Conservation (phyloP, 73 alveolate genomes). For the Tetrahymena borealis region DNA sequence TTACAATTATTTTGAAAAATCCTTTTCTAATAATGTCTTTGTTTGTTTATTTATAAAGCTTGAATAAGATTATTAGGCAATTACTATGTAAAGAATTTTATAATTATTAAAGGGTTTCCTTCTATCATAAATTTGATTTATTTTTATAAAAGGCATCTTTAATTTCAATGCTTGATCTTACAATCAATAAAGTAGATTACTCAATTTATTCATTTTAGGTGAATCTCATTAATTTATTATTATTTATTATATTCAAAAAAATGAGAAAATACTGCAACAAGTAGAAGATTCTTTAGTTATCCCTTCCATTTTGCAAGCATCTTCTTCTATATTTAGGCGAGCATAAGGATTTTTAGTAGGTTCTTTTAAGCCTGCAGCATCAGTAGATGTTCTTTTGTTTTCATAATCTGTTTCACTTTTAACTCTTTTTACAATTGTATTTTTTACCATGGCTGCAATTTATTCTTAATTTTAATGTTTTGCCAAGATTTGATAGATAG, state of each 20-base stretch:
- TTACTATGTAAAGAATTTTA: too few species aligned
- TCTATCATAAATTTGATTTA: too few species aligned
- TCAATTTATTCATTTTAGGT: neutral
- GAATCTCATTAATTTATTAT: neutral
- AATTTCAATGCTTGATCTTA: too few species aligned
- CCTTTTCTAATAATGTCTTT: too few species aligned
- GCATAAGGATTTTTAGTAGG: neutral
- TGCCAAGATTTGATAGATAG: neutral
- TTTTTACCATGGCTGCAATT: neutral
- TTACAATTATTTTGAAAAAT: too few species aligned
- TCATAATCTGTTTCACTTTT: neutral
- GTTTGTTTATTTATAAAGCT: too few species aligned
- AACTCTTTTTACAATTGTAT: neutral
- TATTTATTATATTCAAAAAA: neutral
- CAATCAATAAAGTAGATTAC: neutral
- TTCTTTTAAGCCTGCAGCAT: neutral
- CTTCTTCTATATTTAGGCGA: neutral
- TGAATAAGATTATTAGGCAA: too few species aligned
- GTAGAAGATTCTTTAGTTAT: neutral
- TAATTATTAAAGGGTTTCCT: too few species aligned
- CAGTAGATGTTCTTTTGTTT: neutral
- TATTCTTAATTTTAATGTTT: conserved; percentile 11
- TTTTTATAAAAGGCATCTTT: too few species aligned
- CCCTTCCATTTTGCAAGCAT: neutral
- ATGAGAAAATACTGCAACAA: neutral